phyloP scores from a whole-genome alignment of 2,329 filamentous ascomycete species.

The Lojkania enalia region DNA sequence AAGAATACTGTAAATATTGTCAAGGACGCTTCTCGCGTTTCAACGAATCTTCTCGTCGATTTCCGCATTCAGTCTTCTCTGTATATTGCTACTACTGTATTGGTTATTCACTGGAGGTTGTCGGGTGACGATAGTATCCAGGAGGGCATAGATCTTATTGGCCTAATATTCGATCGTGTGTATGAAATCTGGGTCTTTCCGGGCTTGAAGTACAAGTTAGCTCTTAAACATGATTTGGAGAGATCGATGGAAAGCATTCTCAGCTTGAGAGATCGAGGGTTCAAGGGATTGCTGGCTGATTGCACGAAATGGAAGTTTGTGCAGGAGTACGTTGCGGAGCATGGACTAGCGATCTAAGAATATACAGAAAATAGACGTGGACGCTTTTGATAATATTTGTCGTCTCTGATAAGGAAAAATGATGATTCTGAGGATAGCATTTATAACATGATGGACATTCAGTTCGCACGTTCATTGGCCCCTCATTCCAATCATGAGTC shows the following conservation, averaged over 20 bases:
- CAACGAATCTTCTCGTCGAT: slow-evolving; percentile 29
- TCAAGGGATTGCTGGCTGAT: slow-evolving; percentile 30
- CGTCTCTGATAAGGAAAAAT: too few species aligned
- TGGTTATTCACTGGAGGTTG: slow-evolving; percentile 32
- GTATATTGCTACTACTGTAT: slow-evolving; percentile 29
- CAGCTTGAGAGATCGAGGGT: slow-evolving; percentile 23
- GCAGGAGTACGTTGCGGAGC: slow-evolving; percentile 14
- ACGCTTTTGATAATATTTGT: slow-evolving; percentile 4
- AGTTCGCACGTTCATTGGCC: too few species aligned
- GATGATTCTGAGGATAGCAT: too few species aligned
- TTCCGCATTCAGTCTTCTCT: slow-evolving; percentile 26
- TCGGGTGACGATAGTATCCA: slow-evolving; percentile 25
- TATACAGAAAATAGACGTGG: too few species aligned
- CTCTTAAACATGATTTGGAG: slow-evolving; percentile 26
- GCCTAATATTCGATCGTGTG: slow-evolving; percentile 33
- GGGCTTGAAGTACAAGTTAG: slow-evolving; percentile 34
- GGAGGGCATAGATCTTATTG: slow-evolving; percentile 29
- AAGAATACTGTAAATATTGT: slow-evolving; percentile 29
- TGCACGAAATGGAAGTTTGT: slow-evolving; percentile 31
- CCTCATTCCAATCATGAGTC: too few species aligned
- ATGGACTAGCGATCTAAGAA: slow-evolving; percentile 15
- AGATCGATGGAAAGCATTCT: slow-evolving; percentile 17
- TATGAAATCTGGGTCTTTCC: slow-evolving; percentile 28
- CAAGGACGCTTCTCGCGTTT: slow-evolving; percentile 32
- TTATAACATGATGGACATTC: too few species aligned